A percentile compares a stretch with the other conserved stretches of the same genome.
Evolutionary conservation across 2,329 filamentous ascomycete genomes (phyloP).

Genomic region (Ascochyta rabiei): DNA sequence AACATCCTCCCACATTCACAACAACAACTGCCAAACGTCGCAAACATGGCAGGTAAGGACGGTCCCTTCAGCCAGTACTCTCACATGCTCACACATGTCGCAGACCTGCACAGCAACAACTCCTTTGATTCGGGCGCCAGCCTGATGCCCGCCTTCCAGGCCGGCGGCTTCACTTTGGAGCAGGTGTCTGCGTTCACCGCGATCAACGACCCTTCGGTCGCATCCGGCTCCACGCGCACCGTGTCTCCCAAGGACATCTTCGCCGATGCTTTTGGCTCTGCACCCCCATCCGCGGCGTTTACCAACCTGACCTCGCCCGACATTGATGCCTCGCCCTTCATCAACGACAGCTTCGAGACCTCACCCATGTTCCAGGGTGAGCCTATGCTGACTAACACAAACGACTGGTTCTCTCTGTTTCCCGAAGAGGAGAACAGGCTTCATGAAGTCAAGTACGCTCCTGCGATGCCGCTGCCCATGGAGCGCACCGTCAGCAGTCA

Average conservation of each 20-base stretch:
- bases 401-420: conserved; percentile 75
- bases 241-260: conserved; percentile 86
- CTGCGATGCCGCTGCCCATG: conserved; percentile 40
- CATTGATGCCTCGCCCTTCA: conserved; percentile 79
- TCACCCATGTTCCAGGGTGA: conserved; percentile 74
- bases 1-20: conserved; percentile 54
- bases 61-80: conserved; percentile 16
- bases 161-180: conserved; percentile 39
- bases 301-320: conserved; percentile 83
- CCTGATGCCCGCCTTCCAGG: conserved; percentile 52
- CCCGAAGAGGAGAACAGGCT: conserved; percentile 55
- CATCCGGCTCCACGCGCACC: conserved; percentile 57
- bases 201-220: conserved; percentile 52
- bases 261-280: conserved; percentile 71
- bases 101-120: conserved; percentile 48
- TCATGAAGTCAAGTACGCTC: conserved; percentile 33
- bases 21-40: conserved; percentile 30
- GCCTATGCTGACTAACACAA: conserved; percentile 62
- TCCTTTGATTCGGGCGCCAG: conserved; percentile 55
- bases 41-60: conserved; percentile 49
- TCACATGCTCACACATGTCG: conserved; percentile 37
- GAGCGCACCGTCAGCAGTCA: conserved; percentile 50
- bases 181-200: conserved; percentile 50
- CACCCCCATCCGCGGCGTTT: conserved; percentile 80
- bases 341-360: conserved; percentile 72